Evolutionary conservation across 345 rosid genomes (phyloP), one percentile per base, ranked within the genome.

Genomic region (Moricandia moricandioides): DNA sequence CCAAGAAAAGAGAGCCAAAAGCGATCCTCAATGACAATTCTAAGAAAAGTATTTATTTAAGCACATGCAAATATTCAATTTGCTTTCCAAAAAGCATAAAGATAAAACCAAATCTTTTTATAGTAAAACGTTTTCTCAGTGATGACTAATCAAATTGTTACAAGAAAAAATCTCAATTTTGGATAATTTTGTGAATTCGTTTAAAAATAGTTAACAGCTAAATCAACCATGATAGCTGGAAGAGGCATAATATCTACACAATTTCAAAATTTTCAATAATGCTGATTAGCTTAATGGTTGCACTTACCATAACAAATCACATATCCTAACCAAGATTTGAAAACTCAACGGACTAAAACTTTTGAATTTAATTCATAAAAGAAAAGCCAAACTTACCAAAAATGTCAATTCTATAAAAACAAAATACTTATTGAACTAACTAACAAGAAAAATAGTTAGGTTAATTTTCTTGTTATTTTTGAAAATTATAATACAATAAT

Each of bases 1-100:
- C 79, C 79, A 68, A 75, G 21, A 64, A 70, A 43, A 64, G 62
- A 71, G 61, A 65, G 16, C 72, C 29, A 43, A 77, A 77, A 77
- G 80, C 70, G 57, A 77, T 65, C 72, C 67, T 35, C 62, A 77
- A 71, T 77, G 67, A 70, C 80, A 71, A 58, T 70, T 77, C 72
- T 77, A 77, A 77, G 80, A 77, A 77, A 77, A 77, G 76, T 71
- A 77, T 77, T 72, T 65, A 58, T 71, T 65, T 77, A 31, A 77
- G 62, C 76, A 77, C 80, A 77, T 71, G 80, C 76, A 65, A 78
- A 71, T 78, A 78, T 78, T 78, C 81, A 78, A 59, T 71, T 62
- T 26, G 58, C 77, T 78, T 78, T 78, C n/a, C 16, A 18, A 59
- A 77, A 78, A 78, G 77, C 77, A 78, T 59, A 78, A 71, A 65